Base-by-base conservation (phyloP, 1,284 basidiomycete genomes). In the Xerocomus cyaneibrunnescens region DNA sequence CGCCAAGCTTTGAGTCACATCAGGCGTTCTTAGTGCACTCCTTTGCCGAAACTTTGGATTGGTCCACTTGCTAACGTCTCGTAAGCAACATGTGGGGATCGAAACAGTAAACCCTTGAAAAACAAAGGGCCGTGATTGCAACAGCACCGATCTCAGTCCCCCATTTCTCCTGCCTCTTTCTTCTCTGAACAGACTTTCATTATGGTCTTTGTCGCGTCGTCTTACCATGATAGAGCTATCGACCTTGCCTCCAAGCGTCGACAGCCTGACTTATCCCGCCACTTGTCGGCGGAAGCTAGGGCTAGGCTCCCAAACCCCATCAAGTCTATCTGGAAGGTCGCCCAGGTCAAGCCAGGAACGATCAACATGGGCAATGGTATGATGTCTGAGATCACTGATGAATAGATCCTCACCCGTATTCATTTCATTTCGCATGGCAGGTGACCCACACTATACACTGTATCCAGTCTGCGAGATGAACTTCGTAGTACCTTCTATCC, bases 341-440 rank as follows among this genome's bases (percentile, higher is more conserved):
- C 65, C 14, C 65, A 67, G 46, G 65, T 70, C 27, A 70, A 67
- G 46, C 51, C 68, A 3, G 65, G 65, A n/a, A 67, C 68, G 28
- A 70, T 67, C 50, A 67, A 67, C 55, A 67, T 67, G 65, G 65
- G 68, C 19, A 67, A 67, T 34, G 65, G 65, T 69, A 54, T 31
- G 49, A 0, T 21, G 16, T 22, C 35, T 34, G 25, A n/a, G 32
- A 23, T 35, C 9, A 8, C 7, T 23, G 13, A 27, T 12, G 10
- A 14, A 31, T 3, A 17, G 5, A 28, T 12, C 17, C 50, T 57
- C n/a, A 61, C 43, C 27, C 10, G 43, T 21, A n/a, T n/a, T n/a
- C n/a, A n/a, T n/a, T n/a, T n/a, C 30, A 6, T 51, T 32, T 23
- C 22, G 23, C 13, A 12, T 42, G 8, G 27, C 22, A 67, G 65